Conservation (phyloP, 106 monocot genomes). For the Platanthera zijinensis region DNA sequence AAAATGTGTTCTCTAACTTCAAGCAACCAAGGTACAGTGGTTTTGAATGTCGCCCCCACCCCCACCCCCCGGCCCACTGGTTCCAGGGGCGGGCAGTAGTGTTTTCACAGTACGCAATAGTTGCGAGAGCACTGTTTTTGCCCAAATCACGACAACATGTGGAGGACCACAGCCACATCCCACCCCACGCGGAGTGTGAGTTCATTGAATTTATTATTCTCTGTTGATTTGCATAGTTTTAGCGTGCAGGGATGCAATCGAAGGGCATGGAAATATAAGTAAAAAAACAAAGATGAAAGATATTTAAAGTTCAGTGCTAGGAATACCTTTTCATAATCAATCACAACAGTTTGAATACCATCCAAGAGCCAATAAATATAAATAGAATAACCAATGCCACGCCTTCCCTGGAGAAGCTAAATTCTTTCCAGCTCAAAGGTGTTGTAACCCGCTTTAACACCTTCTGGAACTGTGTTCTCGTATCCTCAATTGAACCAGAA, state of each 20-base stretch:
- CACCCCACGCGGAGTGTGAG: no score
- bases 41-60: no score
- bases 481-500: slow-evolving; percentile 74
- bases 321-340: neutral
- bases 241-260: neutral
- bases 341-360: slow-evolving; percentile 16
- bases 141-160: no score
- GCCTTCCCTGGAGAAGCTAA: slow-evolving; percentile 55
- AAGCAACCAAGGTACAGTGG: no score
- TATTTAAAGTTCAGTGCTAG: neutral
- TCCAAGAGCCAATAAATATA: slow-evolving; percentile 24
- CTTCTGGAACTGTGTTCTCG: slow-evolving; percentile 50
- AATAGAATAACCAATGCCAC: slow-evolving; percentile 36
- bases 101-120: no score
- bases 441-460: slow-evolving; percentile 33
- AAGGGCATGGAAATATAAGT: neutral
- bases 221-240: neutral
- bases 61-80: no score
- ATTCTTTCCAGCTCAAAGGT: slow-evolving; percentile 67
- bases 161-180: no score
- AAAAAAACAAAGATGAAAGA: neutral
- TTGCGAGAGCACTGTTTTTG: no score
- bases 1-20: no score
- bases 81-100: no score
- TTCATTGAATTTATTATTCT: neutral